These are phyloP conservation scores for Boletus barrowsii DNA, from an alignment of 768 basidiomycete species.

Conservation along the genomic window DNA sequence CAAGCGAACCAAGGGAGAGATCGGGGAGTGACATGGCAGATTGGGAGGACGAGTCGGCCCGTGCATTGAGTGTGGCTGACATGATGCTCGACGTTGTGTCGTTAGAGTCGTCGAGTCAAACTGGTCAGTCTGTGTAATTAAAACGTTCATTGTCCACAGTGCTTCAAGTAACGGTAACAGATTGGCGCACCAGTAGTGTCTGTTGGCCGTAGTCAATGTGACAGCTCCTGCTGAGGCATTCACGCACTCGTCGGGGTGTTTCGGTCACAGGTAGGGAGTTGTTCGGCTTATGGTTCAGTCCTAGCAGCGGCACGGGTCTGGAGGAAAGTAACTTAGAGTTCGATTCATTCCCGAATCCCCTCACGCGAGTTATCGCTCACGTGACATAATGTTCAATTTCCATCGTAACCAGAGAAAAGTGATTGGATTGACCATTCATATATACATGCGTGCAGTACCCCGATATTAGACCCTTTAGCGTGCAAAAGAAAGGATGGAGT, in stretches of 20 bases:
- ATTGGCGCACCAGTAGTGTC: slow-evolving; percentile 6
- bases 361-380: slow-evolving; percentile 8
- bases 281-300: not conserved
- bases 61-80: slow-evolving; percentile 42
- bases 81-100: slow-evolving; percentile 21
- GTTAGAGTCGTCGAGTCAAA: not conserved
- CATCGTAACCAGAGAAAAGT: not conserved
- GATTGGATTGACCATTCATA: not conserved
- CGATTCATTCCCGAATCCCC: no score
- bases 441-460: not conserved
- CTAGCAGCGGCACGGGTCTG: not conserved
- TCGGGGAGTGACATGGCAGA: slow-evolving; percentile 52
- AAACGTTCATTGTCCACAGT: not conserved
- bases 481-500: not conserved
- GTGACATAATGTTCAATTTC: slow-evolving; percentile 1
- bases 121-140: not conserved
- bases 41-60: slow-evolving; percentile 41
- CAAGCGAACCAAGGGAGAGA: slow-evolving; percentile 56
- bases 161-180: not conserved
- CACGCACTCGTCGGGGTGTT: not conserved
- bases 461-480: not conserved
- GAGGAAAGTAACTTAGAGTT: not conserved
- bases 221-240: not conserved
- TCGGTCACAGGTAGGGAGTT: not conserved
- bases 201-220: slow-evolving; percentile 5